Percentiles rank a stretch among this genome's conserved stretches.
Conservation (phyloP, 257 asterid genomes). For the Paulownia fortunei region DNA sequence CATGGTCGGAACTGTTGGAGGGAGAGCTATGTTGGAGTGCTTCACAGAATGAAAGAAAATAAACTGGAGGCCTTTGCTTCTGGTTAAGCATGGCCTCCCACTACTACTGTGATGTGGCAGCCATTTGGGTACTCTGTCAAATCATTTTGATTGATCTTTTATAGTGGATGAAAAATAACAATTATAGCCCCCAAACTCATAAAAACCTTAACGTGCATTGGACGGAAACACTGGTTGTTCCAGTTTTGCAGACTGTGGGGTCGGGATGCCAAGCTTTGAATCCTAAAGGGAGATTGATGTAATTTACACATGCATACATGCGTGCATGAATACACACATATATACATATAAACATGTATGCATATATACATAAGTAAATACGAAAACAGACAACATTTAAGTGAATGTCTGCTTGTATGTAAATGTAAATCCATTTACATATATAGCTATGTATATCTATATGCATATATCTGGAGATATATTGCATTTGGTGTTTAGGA, state of each 20-base stretch:
- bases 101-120: too few relatives aligned
- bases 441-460: not conserved
- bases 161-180: too few relatives aligned
- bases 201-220: not conserved
- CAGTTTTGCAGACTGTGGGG: not conserved
- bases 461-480: not conserved
- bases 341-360: not conserved
- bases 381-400: not conserved
- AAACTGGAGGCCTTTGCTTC: too few relatives aligned
- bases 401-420: not conserved
- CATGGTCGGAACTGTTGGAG: not conserved
- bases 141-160: too few relatives aligned
- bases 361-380: not conserved
- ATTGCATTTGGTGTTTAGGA: not conserved
- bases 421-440: not conserved
- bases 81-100: too few relatives aligned
- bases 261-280: not conserved
- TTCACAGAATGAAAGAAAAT: not conserved
- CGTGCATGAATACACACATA: not conserved
- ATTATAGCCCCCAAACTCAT: not conserved
- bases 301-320: too few relatives aligned
- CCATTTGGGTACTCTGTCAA: too few relatives aligned
- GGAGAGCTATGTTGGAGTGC: not conserved
- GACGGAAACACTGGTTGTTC: not conserved
- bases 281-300: not conserved